Evolutionary conservation across 2,329 filamentous ascomycete species (phyloP).

Genomic region (Pseudogymnoascus sp.): DNA sequence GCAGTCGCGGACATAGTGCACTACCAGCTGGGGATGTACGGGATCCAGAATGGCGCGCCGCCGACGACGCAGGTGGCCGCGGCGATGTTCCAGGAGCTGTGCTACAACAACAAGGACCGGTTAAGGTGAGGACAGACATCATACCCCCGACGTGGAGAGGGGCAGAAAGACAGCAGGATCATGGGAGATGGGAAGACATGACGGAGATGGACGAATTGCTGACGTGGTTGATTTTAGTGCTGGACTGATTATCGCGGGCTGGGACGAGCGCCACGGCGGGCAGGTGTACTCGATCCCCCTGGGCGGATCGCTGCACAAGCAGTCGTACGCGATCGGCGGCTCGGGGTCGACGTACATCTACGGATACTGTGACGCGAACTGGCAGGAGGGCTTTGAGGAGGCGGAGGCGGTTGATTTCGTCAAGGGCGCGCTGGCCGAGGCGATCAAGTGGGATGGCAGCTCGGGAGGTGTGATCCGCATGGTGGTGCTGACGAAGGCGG

Average conservation of each 20-base stretch:
- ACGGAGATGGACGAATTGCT: conserved; percentile 14
- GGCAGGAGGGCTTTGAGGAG: conserved; percentile 92
- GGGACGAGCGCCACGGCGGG: conserved; percentile 88
- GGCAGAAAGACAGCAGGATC: neutral
- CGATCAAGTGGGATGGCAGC: conserved; percentile 99
- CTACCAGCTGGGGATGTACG: conserved; percentile 90
- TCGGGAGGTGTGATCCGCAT: conserved; percentile 97
- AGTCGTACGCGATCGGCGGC: conserved; percentile 88
- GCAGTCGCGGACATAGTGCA: conserved; percentile 97
- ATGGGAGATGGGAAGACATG: neutral
- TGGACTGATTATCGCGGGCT: conserved; percentile 97
- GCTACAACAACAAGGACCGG: conserved; percentile 94
- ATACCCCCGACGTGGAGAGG: neutral
- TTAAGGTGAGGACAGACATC: conserved; percentile 60
- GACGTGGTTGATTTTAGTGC: conserved; percentile 49
- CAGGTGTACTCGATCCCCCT: conserved; percentile 97
- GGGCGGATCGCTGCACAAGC: conserved; percentile 95
- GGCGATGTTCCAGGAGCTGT: conserved; percentile 94
- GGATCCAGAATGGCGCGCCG: conserved; percentile 78
- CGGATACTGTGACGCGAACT: conserved; percentile 95
- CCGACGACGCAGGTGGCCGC: conserved; percentile 94
- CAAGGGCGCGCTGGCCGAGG: conserved; percentile 82
- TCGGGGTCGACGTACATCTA: conserved; percentile 99
- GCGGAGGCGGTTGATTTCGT: conserved; percentile 86
- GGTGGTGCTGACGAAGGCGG: conserved; percentile 87